Conservation (phyloP, 2,329 filamentous ascomycete species). For the Talaromyces sp. region DNA sequence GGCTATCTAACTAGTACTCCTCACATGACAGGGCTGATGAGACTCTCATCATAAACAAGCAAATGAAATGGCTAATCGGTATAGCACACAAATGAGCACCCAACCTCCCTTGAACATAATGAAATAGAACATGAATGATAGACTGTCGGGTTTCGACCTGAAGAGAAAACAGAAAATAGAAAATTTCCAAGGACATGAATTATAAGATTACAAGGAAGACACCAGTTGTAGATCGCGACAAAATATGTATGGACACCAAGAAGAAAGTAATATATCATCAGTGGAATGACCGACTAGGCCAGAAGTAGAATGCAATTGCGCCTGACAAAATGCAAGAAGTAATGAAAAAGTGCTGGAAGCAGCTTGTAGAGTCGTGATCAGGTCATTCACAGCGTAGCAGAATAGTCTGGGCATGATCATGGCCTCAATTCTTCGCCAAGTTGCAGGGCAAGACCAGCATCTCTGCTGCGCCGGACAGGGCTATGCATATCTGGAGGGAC, state of each 20-base stretch:
- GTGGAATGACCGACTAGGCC: background rate
- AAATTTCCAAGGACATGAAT: background rate
- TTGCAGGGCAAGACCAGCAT: constrained; percentile 59
- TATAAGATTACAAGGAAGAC: background rate
- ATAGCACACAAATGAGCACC: background rate
- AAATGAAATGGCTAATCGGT: background rate
- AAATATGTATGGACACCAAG: constrained; percentile 8
- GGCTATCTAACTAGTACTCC: background rate
- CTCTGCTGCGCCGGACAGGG: constrained; percentile 41
- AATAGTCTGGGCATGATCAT: constrained; percentile 26
- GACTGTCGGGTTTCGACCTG: background rate
- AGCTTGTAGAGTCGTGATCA: constrained; percentile 16
- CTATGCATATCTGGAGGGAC: constrained; percentile 53
- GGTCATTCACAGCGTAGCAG: constrained; percentile 16
- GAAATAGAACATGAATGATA: constrained; percentile 5
- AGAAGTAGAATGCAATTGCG: constrained; percentile 6
- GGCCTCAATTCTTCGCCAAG: constrained; percentile 62
- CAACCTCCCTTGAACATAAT: background rate
- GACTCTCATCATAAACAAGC: background rate
- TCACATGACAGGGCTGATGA: background rate
- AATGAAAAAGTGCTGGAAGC: background rate
- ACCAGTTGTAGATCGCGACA: background rate
- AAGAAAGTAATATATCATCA: constrained; percentile 5
- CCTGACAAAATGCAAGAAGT: constrained; percentile 2
- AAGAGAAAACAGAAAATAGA: background rate